Conservation (phyloP, 1,284 basidiomycete genomes). For the Leucoagaricus sp. region DNA sequence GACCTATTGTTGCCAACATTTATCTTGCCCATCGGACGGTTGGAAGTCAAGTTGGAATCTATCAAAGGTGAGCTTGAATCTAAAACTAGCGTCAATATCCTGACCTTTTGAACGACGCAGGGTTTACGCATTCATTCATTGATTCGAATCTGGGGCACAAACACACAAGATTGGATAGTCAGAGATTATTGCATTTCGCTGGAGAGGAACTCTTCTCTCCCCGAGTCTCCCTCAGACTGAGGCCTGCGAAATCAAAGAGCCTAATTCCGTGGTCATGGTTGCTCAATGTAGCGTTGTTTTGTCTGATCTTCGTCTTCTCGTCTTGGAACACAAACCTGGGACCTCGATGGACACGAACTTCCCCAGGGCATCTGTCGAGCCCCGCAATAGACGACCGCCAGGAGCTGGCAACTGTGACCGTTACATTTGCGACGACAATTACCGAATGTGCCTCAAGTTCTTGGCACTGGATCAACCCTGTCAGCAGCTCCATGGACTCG, state of each 20-base stretch:
- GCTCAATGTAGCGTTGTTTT: not conserved
- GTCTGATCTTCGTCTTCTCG: not conserved
- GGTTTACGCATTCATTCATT: constrained; percentile 38
- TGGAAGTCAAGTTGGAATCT: constrained; percentile 60
- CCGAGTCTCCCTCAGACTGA: constrained; percentile 41
- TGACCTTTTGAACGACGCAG: constrained; percentile 30
- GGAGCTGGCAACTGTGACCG: constrained; percentile 3
- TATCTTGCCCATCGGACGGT: constrained; percentile 58
- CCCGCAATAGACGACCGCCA: not conserved
- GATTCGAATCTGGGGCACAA: constrained; percentile 52
- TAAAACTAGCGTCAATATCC: not conserved
- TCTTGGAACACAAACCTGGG: not conserved
- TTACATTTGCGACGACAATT: not conserved
- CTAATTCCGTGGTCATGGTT: constrained; percentile 17
- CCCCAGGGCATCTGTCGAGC: not conserved
- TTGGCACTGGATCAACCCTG: not conserved
- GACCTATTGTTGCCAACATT: constrained; percentile 69
- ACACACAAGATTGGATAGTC: constrained; percentile 32
- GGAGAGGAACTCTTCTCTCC: constrained; percentile 60
- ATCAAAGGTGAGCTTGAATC: constrained; percentile 45
- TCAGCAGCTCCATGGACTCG: not conserved
- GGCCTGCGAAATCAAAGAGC: constrained; percentile 14
- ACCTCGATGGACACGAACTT: not conserved
- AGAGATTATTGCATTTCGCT: constrained; percentile 54
- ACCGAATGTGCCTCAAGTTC: not conserved